Evolutionary conservation across 306 rosid genomes (phyloP).

Genomic region (Lupinus albus): DNA sequence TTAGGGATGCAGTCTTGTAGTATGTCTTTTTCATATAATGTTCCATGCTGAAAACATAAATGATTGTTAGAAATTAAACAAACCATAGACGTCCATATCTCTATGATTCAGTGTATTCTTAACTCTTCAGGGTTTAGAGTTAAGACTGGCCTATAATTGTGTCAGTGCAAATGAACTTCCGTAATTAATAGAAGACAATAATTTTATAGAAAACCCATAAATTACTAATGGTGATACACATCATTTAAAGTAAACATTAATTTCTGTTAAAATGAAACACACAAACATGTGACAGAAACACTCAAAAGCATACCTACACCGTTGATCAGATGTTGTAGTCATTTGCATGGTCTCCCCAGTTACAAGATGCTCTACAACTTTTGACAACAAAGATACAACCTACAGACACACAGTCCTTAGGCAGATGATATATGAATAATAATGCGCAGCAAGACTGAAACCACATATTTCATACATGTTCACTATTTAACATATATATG

Average conservation of each 20-base stretch:
- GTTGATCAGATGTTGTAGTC: slow-evolving; percentile 76
- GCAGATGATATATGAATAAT: slow-evolving; percentile 24
- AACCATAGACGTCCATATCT: slow-evolving; percentile 12
- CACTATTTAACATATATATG: not conserved
- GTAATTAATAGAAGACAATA: not conserved
- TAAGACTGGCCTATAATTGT: slow-evolving; percentile 15
- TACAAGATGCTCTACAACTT: slow-evolving; percentile 85
- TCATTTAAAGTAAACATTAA: too few species aligned
- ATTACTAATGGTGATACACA: not conserved
- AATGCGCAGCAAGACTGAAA: slow-evolving; percentile 25
- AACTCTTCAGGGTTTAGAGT: not conserved
- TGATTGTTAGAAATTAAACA: slow-evolving; percentile 26
- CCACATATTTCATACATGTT: slow-evolving; percentile 21
- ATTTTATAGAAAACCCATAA: not conserved
- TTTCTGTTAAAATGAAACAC: slow-evolving; percentile 24
- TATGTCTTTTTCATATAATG: slow-evolving; percentile 86
- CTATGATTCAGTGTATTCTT: slow-evolving; percentile 1
- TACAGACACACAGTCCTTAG: slow-evolving; percentile 43
- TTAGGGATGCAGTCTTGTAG: slow-evolving; percentile 92
- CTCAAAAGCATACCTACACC: slow-evolving; percentile 72
- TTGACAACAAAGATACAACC: slow-evolving; percentile 86
- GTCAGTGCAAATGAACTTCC: not conserved
- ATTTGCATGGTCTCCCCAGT: slow-evolving; percentile 99
- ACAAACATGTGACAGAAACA: slow-evolving; percentile 32
- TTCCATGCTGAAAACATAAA: slow-evolving; percentile 82